phyloP scores from a whole-genome alignment of 257 asterid genomes.

The Solanum neorickii region DNA sequence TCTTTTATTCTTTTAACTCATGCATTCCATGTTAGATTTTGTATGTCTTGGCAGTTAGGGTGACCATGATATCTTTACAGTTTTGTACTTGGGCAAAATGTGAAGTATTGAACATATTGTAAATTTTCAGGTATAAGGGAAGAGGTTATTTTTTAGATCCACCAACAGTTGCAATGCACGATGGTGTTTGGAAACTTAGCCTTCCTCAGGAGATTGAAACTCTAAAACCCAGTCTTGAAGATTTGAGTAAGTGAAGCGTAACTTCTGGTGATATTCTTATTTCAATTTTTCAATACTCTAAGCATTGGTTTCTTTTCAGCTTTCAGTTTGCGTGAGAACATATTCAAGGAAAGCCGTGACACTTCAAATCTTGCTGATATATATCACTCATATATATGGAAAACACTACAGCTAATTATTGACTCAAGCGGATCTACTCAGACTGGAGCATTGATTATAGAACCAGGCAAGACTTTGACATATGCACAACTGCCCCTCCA shows the following conservation, averaged over 20 bases:
- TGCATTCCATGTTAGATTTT: neutral
- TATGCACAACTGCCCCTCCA: neutral
- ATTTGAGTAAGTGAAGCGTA: constrained; percentile 41
- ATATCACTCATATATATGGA: constrained; percentile 41
- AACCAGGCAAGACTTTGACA: constrained; percentile 55
- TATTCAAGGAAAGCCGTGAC: constrained; percentile 61
- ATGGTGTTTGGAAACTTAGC: constrained; percentile 63
- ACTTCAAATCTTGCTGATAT: constrained; percentile 42
- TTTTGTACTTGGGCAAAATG: neutral
- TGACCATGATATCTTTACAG: neutral
- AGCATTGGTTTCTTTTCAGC: constrained; percentile 31
- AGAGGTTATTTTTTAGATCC: constrained; percentile 90
- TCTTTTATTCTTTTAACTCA: neutral
- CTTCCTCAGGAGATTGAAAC: constrained; percentile 56
- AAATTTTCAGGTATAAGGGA: constrained; percentile 64
- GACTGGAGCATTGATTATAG: constrained; percentile 79
- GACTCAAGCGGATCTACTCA: constrained; percentile 26
- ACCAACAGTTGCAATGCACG: constrained; percentile 59
- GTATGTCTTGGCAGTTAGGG: neutral
- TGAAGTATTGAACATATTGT: constrained; percentile 1
- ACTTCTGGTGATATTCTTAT: neutral
- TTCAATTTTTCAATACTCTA: neutral
- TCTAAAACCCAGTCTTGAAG: constrained; percentile 20
- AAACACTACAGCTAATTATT: constrained; percentile 26
- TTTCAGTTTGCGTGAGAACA: constrained; percentile 57